Evolutionary conservation across 75 land plant species (phyloP), one percentile per base, ranked within the genome.

Genomic region (Larix kaempferi): DNA sequence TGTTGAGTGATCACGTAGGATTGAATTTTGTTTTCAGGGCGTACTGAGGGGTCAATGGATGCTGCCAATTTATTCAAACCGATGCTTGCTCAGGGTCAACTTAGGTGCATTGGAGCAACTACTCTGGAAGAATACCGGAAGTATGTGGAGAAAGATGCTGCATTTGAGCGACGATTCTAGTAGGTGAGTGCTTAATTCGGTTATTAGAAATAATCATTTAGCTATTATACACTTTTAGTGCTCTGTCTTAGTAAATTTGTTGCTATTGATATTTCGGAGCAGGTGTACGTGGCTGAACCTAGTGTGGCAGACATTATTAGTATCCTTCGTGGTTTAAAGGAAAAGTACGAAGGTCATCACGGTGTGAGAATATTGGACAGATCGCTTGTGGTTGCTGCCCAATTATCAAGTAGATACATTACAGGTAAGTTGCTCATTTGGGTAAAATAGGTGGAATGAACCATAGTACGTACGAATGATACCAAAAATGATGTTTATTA

Each of bases 101-200:
- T 94, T 2, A 77, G 98, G 25, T 96, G 99, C 80, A 94, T 96
- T 78, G 99, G 99, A 54, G 99, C 99, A 23, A 97, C 99, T 22
- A 97, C 99, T 0, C 84, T 97, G 16, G 99, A 94, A 57, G 99
- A 97, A 77, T 97, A 97, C 67, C 76, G 99, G 59, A 97, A 97
- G 79, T 97, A 97, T 76, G 99, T 97, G 29, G 99, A 97, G 85
- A 97, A 97, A 74, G 99, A 97, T 91, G 98, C 99, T 8, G 99
- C 99, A 7, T 97, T 97, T 75, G 99, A 97, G 84, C 86, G 99
- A 29, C 73, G 99, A 59, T 97, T 97, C 44, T 98, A 97, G 72
- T 95, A 94, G 82, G 86, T 85, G 39, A 26, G 67, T 12, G 39
- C 39, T 29, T 76, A 6, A 35, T 76, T 11, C 12, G 19, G 37